A percentile compares a stretch with the other conserved stretches of the same genome.
phyloP scores from a whole-genome alignment of 306 rosid genomes.

The Astragalus glycyphyllos region DNA sequence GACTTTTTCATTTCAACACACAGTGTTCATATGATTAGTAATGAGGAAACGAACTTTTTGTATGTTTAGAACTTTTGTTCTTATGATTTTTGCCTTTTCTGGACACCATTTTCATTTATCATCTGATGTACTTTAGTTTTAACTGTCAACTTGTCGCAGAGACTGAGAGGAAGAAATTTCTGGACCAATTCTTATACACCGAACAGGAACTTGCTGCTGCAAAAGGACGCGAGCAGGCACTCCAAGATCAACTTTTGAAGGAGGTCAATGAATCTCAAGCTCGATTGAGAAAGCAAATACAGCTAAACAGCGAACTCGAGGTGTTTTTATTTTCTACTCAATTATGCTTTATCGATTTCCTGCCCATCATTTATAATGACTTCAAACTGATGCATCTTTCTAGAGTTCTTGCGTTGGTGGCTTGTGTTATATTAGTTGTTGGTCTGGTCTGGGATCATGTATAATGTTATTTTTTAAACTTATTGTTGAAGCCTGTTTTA shows the following conservation, averaged over 20 bases:
- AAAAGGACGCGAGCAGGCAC: constrained; percentile 74
- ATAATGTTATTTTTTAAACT: neutral
- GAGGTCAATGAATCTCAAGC: constrained; percentile 73
- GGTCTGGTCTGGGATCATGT: constrained; percentile 28
- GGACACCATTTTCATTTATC: neutral
- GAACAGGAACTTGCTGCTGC: constrained; percentile 95
- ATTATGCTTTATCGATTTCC: neutral
- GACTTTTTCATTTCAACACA: constrained; percentile 18
- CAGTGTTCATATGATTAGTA: neutral
- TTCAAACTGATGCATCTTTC: neutral
- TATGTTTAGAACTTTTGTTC: neutral
- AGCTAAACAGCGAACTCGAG: constrained; percentile 64
- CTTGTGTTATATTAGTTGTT: constrained; percentile 19
- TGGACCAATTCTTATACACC: constrained; percentile 62
- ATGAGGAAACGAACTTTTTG: neutral
- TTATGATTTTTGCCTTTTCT: neutral
- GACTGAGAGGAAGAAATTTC: constrained; percentile 70
- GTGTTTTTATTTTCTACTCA: constrained; percentile 43
- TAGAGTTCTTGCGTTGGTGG: neutral
- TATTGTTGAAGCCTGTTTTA: constrained; percentile 15
- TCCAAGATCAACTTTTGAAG: constrained; percentile 79
- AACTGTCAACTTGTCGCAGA: constrained; percentile 50
- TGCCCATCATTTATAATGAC: constrained; percentile 5
- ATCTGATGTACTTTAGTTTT: constrained; percentile 30
- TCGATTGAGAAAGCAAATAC: constrained; percentile 65